Conservation (phyloP, 768 basidiomycete genomes). For the Trametes meyenii region DNA sequence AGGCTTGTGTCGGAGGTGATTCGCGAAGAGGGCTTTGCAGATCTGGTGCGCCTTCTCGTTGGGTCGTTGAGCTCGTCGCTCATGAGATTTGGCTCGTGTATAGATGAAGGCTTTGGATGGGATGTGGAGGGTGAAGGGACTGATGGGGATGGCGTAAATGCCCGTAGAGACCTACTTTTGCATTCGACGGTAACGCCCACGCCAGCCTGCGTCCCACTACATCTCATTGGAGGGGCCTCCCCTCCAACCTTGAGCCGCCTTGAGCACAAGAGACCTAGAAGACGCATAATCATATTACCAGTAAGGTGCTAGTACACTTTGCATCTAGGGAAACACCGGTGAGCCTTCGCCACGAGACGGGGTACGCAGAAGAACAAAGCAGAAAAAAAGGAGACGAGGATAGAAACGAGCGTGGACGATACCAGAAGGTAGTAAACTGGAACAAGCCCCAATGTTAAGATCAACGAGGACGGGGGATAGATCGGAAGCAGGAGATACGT, state of each 20-base stretch:
- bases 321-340: slow-evolving; percentile 11
- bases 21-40: slow-evolving; percentile 75
- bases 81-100: neutral
- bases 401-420: neutral
- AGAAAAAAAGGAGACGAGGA: neutral
- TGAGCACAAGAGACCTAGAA: neutral
- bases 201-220: too few relatives aligned
- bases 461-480: neutral
- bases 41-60: slow-evolving; percentile 55
- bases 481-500: neutral
- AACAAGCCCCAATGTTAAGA: neutral
- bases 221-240: too few relatives aligned
- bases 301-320: slow-evolving; percentile 7
- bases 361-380: neutral
- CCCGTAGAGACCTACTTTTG: too few relatives aligned
- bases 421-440: neutral
- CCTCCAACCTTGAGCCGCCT: too few relatives aligned
- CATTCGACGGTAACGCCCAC: too few relatives aligned
- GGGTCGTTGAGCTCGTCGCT: neutral
- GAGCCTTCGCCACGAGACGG: neutral
- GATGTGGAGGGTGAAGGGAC: slow-evolving; percentile 46
- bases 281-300: neutral
- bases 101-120: slow-evolving; percentile 58
- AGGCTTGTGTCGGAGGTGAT: slow-evolving; percentile 60
- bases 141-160: slow-evolving; percentile 5